These are phyloP conservation scores for Fusarium sp. DNA, from an alignment of 2,329 filamentous ascomycete genomes.

Conservation along the genomic window DNA sequence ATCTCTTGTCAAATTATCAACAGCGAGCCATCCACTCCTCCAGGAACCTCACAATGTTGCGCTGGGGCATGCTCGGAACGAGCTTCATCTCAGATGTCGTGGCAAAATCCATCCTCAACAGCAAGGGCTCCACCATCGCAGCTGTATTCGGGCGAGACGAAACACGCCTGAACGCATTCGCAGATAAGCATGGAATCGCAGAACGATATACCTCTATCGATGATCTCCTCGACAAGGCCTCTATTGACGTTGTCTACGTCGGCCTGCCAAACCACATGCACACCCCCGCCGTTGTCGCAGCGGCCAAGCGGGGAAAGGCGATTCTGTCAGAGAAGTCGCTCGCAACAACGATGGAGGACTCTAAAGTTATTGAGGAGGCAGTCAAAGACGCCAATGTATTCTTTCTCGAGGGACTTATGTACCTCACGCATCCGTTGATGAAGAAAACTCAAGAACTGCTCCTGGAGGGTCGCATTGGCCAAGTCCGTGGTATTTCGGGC, in stretches of 20 bases:
- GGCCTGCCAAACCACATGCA: constrained; percentile 30
- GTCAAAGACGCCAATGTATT: constrained; percentile 4
- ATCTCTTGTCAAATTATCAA: neutral
- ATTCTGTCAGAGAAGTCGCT: constrained; percentile 20
- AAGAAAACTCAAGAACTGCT: constrained; percentile 11
- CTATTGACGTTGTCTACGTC: constrained; percentile 20
- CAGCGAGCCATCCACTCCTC: rapidly evolving
- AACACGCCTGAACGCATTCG: neutral
- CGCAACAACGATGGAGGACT: constrained; percentile 19
- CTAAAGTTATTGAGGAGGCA: neutral
- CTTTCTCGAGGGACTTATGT: constrained; percentile 19
- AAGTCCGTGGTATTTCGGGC: neutral
- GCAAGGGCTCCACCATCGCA: constrained; percentile 12
- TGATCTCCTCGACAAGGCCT: constrained; percentile 10
- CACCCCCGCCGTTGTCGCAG: constrained; percentile 19
- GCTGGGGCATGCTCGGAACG: constrained; percentile 27
- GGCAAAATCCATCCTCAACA: constrained; percentile 17
- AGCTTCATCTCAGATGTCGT: constrained; percentile 29
- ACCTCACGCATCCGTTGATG: constrained; percentile 13
- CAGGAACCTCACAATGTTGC: neutral
- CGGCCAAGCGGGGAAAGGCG: constrained; percentile 25
- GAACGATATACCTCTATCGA: constrained; percentile 17
- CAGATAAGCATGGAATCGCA: constrained; percentile 10
- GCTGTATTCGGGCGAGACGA: constrained; percentile 23
- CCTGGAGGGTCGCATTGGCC: constrained; percentile 7